Evolutionary conservation across 2,329 filamentous ascomycete genomes (phyloP), one percentile per base, ranked within the genome.

Genomic region (Verticillium longisporum): DNA sequence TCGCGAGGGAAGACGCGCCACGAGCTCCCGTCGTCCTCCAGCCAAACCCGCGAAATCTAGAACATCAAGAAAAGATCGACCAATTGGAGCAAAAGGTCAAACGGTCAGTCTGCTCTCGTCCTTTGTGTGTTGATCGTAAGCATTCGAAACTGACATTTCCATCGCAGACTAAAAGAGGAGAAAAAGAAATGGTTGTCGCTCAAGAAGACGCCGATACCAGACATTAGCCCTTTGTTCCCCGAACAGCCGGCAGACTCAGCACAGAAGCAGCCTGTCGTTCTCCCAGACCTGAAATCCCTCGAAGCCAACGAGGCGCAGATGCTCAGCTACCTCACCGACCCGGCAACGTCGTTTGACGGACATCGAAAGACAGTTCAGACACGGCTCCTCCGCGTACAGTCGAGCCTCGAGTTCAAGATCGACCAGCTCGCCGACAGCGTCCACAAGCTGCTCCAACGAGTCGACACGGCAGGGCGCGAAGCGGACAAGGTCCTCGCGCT

Each of bases 11-110:
- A 79, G 90, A 84, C 67, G 82, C 69, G 41, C 57, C 57, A 11
- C 77, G 78, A 61, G 75, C 73, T 18, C 79, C 86, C 32, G 80
- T 93, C 6, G 81, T 92, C 37, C 87, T 92, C 71, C 91, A 91
- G 71, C 91, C 93, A 2, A 98, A 99, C 72, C 95, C 95, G 1
- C 85, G 90, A 64, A 99, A 99, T 68, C 78, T 89, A 38, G 90
- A 96, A 70, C 92, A 96, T 68, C 85, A 90, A 58, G 83, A 88
- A 61, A 97, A 94, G 73, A 86, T 97, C 66, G 83, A 86, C 64
- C 88, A 92, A 66, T 75, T 97, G 55, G 92, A 98, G 73, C 85
- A 85, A 61, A 90, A 93, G 73, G 88, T 98, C 66, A 88, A 93
- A 75, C 83, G 87, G 95, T 97, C 81, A 57, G 81, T 68, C 34